Conservation (phyloP, 805 yeast genomes). For the Saccharomyces cerevisiae region DNA sequence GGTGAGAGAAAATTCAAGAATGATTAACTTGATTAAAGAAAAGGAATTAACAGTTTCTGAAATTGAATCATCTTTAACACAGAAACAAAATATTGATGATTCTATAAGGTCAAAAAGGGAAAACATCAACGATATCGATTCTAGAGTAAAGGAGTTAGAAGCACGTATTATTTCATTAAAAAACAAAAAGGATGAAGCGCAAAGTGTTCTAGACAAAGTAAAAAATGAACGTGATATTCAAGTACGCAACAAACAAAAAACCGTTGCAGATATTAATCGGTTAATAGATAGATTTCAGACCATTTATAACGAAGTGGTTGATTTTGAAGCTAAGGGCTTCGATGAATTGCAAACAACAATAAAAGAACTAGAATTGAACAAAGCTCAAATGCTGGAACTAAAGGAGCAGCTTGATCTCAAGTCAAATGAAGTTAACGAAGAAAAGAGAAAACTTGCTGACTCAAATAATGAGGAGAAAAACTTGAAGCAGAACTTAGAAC, state of each 20-base stretch:
- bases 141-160: slow-evolving; percentile 5
- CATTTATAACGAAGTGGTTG: slow-evolving; percentile 1
- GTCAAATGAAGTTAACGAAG: slow-evolving; percentile 4
- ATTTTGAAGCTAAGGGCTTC: background rate
- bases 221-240: slow-evolving; percentile 1
- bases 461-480: slow-evolving; percentile 55
- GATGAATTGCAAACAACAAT: background rate
- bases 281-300: background rate
- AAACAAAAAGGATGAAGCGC: slow-evolving; percentile 3
- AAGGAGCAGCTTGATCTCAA: slow-evolving; percentile 12
- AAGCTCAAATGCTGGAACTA: slow-evolving; percentile 15
- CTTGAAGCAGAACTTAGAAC: slow-evolving; percentile 55
- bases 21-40: slow-evolving; percentile 18
- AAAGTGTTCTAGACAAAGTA: background rate
- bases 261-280: background rate
- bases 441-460: slow-evolving; percentile 39
- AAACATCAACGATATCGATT: slow-evolving; percentile 9
- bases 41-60: slow-evolving; percentile 14
- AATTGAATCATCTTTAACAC: slow-evolving; percentile 16
- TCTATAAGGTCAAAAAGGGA: slow-evolving; percentile 8
- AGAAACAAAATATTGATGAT: slow-evolving; percentile 8
- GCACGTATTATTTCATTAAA: slow-evolving; percentile 5
- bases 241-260: background rate
- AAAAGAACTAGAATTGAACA: slow-evolving; percentile 14
- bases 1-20: slow-evolving; percentile 14